Conservation (phyloP, 176 grass and related monocot species). For the Cymbopogon citratus region DNA sequence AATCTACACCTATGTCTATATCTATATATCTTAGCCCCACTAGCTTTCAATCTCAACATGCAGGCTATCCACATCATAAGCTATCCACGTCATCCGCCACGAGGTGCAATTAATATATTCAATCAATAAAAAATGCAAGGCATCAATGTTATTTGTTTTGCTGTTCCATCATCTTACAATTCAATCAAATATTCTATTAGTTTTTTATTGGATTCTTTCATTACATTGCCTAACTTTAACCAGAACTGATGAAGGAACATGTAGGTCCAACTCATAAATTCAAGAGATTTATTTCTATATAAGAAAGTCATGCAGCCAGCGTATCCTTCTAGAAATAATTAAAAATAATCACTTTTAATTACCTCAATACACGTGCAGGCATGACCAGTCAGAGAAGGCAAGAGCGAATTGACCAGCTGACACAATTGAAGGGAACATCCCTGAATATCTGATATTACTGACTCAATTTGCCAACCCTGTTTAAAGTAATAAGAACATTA, state of each 20-base stretch:
- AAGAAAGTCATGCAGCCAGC: neutral
- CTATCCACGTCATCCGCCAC: neutral
- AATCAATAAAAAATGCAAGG: neutral
- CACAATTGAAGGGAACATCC: conserved; percentile 67
- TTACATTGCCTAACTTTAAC: neutral
- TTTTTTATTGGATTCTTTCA: neutral
- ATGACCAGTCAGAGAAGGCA: conserved; percentile 38
- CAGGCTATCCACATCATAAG: neutral
- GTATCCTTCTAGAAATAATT: neutral
- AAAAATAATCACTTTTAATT: conserved; percentile 24
- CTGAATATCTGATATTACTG: conserved; percentile 62
- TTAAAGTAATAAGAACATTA: conserved; percentile 32
- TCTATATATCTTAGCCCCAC: neutral
- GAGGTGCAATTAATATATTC: neutral
- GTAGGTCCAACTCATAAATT: neutral
- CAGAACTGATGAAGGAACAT: neutral
- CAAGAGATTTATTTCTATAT: neutral
- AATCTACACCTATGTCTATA: neutral
- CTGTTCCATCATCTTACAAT: neutral
- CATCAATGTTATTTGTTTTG: neutral
- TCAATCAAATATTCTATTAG: neutral
- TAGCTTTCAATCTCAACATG: neutral
- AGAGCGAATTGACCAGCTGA: conserved; percentile 51
- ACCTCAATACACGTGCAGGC: conserved; percentile 76
- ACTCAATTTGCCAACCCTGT: conserved; percentile 82